Evolutionary conservation across 2,329 filamentous ascomycete species (phyloP).

Genomic region (Domatiomyces globalis): DNA sequence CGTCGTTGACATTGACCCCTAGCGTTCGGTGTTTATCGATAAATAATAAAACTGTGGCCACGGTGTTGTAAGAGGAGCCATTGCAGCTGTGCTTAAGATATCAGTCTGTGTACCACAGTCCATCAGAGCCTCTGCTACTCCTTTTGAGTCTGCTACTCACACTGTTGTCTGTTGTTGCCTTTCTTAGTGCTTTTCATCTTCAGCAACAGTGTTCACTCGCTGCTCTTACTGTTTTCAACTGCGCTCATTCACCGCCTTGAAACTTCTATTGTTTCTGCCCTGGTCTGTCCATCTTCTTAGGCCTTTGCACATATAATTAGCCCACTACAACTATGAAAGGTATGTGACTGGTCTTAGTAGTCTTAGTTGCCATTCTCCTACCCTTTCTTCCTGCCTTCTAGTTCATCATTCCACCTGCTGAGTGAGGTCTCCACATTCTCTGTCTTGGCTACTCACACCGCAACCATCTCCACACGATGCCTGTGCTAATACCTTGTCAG

Average conservation of each 20-base stretch:
- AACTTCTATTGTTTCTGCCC: not conserved
- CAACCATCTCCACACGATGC: constrained; percentile 1
- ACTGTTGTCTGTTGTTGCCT: not conserved
- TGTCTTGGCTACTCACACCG: no score
- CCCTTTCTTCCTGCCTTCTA: no score
- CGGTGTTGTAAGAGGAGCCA: not conserved
- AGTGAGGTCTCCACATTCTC: no score
- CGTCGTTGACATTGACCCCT: not conserved
- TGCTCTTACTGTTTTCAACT: not conserved
- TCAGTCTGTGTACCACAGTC: not conserved
- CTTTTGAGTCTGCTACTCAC: not conserved
- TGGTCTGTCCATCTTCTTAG: not conserved
- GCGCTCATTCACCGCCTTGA: not conserved
- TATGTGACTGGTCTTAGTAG: not conserved
- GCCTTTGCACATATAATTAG: not conserved
- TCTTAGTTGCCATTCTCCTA: no score
- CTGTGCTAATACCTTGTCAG: constrained; percentile 6
- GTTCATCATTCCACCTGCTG: no score
- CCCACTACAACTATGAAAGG: not conserved
- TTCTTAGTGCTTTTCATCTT: not conserved
- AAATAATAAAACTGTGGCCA: not conserved
- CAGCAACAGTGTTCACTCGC: not conserved
- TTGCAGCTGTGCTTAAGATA: not conserved
- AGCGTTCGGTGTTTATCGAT: not conserved
- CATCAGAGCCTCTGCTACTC: not conserved